Evolutionary conservation across 805 yeast species (phyloP), one percentile per base, ranked within the genome.

Genomic region (Komagataella phaffii): DNA sequence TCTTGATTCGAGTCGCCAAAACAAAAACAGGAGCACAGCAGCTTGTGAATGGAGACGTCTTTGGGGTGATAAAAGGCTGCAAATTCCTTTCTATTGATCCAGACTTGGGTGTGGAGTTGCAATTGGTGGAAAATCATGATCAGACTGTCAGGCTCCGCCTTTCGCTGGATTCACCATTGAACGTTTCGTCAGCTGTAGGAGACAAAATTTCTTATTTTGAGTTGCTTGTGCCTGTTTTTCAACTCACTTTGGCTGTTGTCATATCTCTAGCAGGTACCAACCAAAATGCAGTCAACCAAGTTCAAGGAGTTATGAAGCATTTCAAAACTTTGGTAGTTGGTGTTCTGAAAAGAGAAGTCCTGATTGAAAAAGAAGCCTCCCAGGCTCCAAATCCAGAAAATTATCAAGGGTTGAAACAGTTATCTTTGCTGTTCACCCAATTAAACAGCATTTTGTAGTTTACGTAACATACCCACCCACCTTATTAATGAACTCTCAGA

Each of bases 231-330:
- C 93, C 95, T 0, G 70, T 83, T 2, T 84, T 88, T 63, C 95
- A 86, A 59, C 67, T 88, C 48, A 70, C 88, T 2, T 65, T 80
- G 7, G 80, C 95, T 0, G 69, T 85, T 6, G 66, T 85, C 3
- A 68, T 89, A 7, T 79, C 95, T 2, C 76, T 86, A 71, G 96
- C 96, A 0, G 82, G 90, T 3, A 80, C 82, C 46, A 87, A 87
- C 63, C 74, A 71, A 53, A 72, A 76, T 0, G 80, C 85, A 14
- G 70, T 81, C 7, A 60, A 64, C 6, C 80, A 77, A 56, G 83
- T 81, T 0, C 71, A 69, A 50, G 70, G 65, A 3, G 62, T 88
- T 47, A 60, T 86, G 59, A 58, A 62, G 7, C 74, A 75, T 48
- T 80, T 80, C 61, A 71, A 76, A 49, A 76, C 72, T 51, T 64